Base-by-base conservation (phyloP, 176 grass and related monocot species). In the Paspalum vaginatum region DNA sequence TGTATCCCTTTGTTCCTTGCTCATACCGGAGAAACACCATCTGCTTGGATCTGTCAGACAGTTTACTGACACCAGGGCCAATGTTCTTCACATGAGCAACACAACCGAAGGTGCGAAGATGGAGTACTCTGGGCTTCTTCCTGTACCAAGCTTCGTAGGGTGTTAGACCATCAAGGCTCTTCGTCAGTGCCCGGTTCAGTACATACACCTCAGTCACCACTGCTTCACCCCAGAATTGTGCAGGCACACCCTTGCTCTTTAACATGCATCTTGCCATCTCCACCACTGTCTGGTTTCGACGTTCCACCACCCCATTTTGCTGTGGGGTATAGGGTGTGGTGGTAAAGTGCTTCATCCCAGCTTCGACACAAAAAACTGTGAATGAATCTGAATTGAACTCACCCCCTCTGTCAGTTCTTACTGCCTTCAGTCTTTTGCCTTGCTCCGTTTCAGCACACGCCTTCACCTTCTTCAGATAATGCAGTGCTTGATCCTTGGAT, bases 371-470 rank as follows among this genome's bases (percentile, higher is more conserved):
- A 0, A 2, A 9, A 0, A 20, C 18, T 7, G 7, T 55, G 52
- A 55, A 55, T 0, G 18, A 6, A 15, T 20, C 0, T 7, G 17
- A 55, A 12, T 47, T 47, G 10, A 47, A 47, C 45, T 47, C 10
- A 8, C 45, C 45, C 2, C 45, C 45, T 11, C 7, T 16, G 0
- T 55, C 18, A 9, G 17, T 55, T 0, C 18, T 16, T 1, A 55
- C 18, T 0, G 52, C 52, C 0, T 13, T 0, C 0, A 55, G 18
- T 3, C 9, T 55, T 2, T 0, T 0, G 0, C 18, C 52, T 0
- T 3, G 0, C 4, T 55, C 18, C 8, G 20, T 55, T 55, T 55
- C 18, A 8, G 52, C 52, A 0, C 8, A 2, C 0, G 52, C 18
- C 18, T 55, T 8, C 7, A 55, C 18, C 0, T 9, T 7, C 17